Evolutionary conservation across 2,329 filamentous ascomycete genomes (phyloP).

Genomic region (Calonectria hongkongensis): DNA sequence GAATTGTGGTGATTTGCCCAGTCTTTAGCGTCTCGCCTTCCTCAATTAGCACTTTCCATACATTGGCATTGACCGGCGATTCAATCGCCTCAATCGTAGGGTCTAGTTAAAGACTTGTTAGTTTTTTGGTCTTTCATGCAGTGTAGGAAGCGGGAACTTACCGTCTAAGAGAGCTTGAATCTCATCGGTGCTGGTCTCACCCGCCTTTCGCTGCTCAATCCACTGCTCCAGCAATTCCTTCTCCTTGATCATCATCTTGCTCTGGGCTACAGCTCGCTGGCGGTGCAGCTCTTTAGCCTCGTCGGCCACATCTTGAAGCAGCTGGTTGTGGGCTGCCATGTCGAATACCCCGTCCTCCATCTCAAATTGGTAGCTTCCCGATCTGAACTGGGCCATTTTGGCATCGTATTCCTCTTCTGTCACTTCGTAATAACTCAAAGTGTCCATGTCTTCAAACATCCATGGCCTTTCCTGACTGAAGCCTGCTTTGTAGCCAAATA

Average conservation of each 20-base stretch:
- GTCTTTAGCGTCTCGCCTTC: slow-evolving; percentile 60
- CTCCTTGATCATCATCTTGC: slow-evolving; percentile 46
- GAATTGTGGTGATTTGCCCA: slow-evolving; percentile 61
- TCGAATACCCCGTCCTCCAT: slow-evolving; percentile 58
- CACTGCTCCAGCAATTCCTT: slow-evolving; percentile 57
- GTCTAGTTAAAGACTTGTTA: slow-evolving; percentile 40
- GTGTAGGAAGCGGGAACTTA: not conserved
- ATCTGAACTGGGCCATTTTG: slow-evolving; percentile 54
- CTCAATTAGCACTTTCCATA: slow-evolving; percentile 71
- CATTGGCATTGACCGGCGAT: slow-evolving; percentile 63
- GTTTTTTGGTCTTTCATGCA: not conserved
- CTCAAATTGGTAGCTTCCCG: slow-evolving; percentile 58
- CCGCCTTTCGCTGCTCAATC: slow-evolving; percentile 50
- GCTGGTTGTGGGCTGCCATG: slow-evolving; percentile 44
- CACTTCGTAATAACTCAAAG: slow-evolving; percentile 60
- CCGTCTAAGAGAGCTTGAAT: slow-evolving; percentile 36
- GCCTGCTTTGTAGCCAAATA: slow-evolving; percentile 56
- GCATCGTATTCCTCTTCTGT: slow-evolving; percentile 56
- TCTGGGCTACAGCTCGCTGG: slow-evolving; percentile 24
- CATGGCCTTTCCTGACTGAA: slow-evolving; percentile 58
- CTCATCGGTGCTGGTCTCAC: slow-evolving; percentile 33
- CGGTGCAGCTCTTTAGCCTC: slow-evolving; percentile 39
- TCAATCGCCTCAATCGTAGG: slow-evolving; percentile 35
- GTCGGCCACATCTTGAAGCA: slow-evolving; percentile 57
- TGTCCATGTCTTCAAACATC: slow-evolving; percentile 61